Evolutionary conservation across 495 filamentous ascomycete species (phyloP).

Genomic region (Lentithecium fluviatile): DNA sequence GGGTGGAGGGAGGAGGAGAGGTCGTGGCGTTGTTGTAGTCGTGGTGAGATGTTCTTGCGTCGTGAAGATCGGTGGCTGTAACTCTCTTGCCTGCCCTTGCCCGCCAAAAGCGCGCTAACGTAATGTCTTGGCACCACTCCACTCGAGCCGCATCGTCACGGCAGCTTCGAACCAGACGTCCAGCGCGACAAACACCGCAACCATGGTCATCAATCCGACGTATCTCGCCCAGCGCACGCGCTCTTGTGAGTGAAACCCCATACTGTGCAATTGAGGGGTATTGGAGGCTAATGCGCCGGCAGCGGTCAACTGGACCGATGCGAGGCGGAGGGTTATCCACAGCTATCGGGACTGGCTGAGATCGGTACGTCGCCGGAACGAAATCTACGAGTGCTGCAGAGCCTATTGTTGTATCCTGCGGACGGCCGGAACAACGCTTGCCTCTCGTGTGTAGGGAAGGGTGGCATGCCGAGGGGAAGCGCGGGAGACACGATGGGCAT

Average conservation of each 20-base stretch:
- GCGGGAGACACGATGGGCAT: background rate
- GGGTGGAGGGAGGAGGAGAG: background rate
- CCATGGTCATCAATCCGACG: constrained; percentile 84
- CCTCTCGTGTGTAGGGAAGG: background rate
- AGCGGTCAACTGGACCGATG: constrained; percentile 88
- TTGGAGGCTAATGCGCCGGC: constrained; percentile 20
- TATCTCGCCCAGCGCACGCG: constrained; percentile 87
- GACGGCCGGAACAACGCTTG: background rate
- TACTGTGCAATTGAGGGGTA: background rate
- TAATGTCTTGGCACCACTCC: constrained; percentile 11
- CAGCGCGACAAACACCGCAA: constrained; percentile 29
- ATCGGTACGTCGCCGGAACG: constrained; percentile 63
- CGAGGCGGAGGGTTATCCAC: constrained; percentile 73
- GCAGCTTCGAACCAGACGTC: background rate
- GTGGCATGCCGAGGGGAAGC: background rate
- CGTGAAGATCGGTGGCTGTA: no score
- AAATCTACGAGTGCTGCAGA: background rate
- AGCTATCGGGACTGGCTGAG: constrained; percentile 93
- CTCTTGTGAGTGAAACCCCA: constrained; percentile 59
- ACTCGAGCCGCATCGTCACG: constrained; percentile 19
- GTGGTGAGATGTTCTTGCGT: background rate
- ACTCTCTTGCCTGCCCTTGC: background rate
- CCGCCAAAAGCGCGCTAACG: background rate
- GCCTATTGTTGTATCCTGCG: background rate
- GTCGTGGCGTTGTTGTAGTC: background rate